Percentiles rank a stretch among this genome's conserved stretches.
These are phyloP conservation scores for Mortierella sp. DNA, from an alignment of 371 early-diverging fungal genomes.

Conservation along the genomic window DNA sequence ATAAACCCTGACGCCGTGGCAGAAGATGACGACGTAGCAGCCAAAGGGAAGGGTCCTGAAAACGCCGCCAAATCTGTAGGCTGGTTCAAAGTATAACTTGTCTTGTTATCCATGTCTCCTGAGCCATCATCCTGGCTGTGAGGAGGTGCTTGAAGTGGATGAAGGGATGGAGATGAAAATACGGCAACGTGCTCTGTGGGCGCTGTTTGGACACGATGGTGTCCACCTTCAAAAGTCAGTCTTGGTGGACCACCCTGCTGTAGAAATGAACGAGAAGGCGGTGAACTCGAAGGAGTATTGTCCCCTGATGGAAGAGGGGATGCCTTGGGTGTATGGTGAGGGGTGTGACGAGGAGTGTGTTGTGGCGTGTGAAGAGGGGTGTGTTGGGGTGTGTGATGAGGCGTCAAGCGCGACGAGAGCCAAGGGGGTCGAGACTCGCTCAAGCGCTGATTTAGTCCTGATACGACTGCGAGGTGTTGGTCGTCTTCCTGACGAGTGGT, in stretches of 20 bases:
- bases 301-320: slow-evolving; percentile 49
- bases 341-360: slow-evolving; percentile 45
- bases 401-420: slow-evolving; percentile 47
- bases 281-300: slow-evolving; percentile 53
- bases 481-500: slow-evolving; percentile 19
- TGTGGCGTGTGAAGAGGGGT: slow-evolving; percentile 46
- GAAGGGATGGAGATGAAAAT: slow-evolving; percentile 36
- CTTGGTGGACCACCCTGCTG: slow-evolving; percentile 16
- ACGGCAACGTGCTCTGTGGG: slow-evolving; percentile 50
- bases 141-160: slow-evolving; percentile 31
- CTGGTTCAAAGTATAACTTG: background rate
- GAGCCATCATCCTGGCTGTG: slow-evolving; percentile 47
- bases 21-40: slow-evolving; percentile 13
- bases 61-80: slow-evolving; percentile 3
- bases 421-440: slow-evolving; percentile 34
- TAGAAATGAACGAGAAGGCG: slow-evolving; percentile 40
- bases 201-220: slow-evolving; percentile 50
- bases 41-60: background rate
- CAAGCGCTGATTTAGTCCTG: slow-evolving; percentile 34
- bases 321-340: slow-evolving; percentile 45
- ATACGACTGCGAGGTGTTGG: slow-evolving; percentile 21
- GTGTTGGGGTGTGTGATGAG: slow-evolving; percentile 34
- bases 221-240: slow-evolving; percentile 39
- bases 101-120: slow-evolving; percentile 26
- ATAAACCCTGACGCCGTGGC: slow-evolving; percentile 12